Base-by-base conservation (phyloP, 2,329 filamentous ascomycete genomes). In the Zalaria obscura region DNA sequence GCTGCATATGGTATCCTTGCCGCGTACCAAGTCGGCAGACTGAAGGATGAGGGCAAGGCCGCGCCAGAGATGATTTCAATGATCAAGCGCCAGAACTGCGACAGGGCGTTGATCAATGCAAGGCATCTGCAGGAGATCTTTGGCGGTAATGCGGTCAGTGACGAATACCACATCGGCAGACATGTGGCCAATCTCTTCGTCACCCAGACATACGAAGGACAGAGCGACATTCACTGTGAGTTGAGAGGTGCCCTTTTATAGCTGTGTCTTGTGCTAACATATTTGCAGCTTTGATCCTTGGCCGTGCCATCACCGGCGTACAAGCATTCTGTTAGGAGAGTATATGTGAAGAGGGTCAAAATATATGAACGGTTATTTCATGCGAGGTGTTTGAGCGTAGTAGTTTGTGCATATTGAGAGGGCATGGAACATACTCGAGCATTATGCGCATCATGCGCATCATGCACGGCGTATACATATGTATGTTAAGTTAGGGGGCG, bases 11-110 rank as follows among this genome's bases (percentile, higher is more conserved):
- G 91, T 35, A 83, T 85, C n/a, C 67, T 94, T 41, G 91, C 91
- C 5, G 81, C 85, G 5, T 77, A 85, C 44, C 91, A 98, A 63
- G 89, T 96, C 31, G 88, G 87, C 40, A 72, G 89, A 47, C 75
- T 96, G 44, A 96, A 95, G 73, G 89, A 96, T 53, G 78, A 85
- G 58, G 88, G 88, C 48, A 84, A 86, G 62, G 78, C 75, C 25
- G 79, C 82, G 3, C 88, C 91, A 5, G 91, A 98, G 68, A 96
- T 96, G 89, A 93, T 98, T 55, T 78, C 74, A 5, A 80, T 98
- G 84, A 79, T 96, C 58, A 98, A 98, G 74, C 73, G 91, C 51
- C 88, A 96, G 67, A 98, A 98, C 64, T 98, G 91, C 62, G 91
- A 98, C 63, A 71, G 80, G 40, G 91, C 91, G 10, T 67, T 98